Percentiles rank a stretch among this genome's conserved stretches.
These are phyloP conservation scores for Elongisporangium undulatum DNA, from an alignment of 352 stramenopile species.

Conservation along the genomic window DNA sequence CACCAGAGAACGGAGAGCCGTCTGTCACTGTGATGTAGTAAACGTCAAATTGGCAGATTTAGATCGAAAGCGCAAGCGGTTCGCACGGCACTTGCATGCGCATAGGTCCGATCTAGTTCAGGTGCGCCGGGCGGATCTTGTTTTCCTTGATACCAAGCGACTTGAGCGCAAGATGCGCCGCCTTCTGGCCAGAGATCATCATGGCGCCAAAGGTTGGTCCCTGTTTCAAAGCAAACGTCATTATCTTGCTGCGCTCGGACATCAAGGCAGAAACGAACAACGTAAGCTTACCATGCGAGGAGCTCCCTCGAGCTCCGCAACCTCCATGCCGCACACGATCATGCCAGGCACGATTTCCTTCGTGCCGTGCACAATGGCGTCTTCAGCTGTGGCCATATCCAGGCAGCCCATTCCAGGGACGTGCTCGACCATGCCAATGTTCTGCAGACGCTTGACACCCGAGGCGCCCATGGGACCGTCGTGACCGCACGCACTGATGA, in stretches of 20 bases:
- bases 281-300: conserved; percentile 35
- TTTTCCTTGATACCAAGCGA: conserved; percentile 50
- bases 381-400: conserved; percentile 56
- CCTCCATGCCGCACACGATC: conserved; percentile 63
- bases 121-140: conserved; percentile 32
- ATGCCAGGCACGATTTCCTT: conserved; percentile 64
- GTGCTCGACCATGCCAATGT: conserved; percentile 57
- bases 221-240: conserved; percentile 8
- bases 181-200: conserved; percentile 71
- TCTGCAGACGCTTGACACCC: conserved; percentile 62
- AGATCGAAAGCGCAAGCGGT: no score
- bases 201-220: conserved; percentile 58
- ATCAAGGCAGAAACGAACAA: no score
- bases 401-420: conserved; percentile 55
- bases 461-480: conserved; percentile 59
- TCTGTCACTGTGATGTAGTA: no score
- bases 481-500: conserved; percentile 57
- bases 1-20: no score
- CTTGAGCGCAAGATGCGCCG: conserved; percentile 50
- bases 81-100: no score
- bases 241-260: no score
- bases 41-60: no score
- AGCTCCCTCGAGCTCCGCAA: conserved; percentile 52
- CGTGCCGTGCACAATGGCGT: conserved; percentile 54
- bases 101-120: no score